Evolutionary conservation across 768 basidiomycete species (phyloP).

Genomic region (Leccinum barrowsii): DNA sequence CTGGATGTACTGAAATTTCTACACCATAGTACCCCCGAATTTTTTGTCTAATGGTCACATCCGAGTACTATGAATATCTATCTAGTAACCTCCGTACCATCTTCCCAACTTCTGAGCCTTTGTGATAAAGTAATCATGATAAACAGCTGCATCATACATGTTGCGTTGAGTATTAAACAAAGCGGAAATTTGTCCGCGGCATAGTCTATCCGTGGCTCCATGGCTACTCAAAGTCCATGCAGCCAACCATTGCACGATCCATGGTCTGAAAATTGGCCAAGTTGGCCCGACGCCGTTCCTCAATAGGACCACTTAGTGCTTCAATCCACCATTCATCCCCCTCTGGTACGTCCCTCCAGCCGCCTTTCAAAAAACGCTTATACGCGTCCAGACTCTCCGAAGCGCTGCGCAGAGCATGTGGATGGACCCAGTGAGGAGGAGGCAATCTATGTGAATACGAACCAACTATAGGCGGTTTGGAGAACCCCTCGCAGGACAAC

Average conservation of each 20-base stretch:
- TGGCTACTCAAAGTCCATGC: conserved; percentile 16
- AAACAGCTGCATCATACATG: background rate
- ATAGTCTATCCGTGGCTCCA: too few species aligned
- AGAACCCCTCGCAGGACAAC: conserved; percentile 55
- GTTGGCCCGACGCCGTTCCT: conserved; percentile 29
- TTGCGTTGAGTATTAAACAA: background rate
- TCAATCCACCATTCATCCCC: conserved; percentile 63
- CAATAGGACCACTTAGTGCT: conserved; percentile 44
- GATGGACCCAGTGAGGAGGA: conserved; percentile 13
- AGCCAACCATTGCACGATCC: background rate
- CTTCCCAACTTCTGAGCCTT: too few species aligned
- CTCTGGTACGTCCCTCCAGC: conserved; percentile 57
- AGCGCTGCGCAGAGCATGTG: conserved; percentile 5
- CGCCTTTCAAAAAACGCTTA: conserved; percentile 47
- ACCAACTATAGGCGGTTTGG: conserved; percentile 13
- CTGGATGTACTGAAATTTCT: too few species aligned
- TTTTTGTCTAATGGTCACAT: background rate
- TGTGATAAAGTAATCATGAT: too few species aligned
- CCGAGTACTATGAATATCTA: too few species aligned
- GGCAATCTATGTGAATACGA: conserved; percentile 6
- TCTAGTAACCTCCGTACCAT: too few species aligned
- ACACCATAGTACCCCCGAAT: background rate
- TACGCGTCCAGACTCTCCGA: conserved; percentile 30
- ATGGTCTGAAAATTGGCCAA: conserved; percentile 9
- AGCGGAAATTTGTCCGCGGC: background rate